Conservation (phyloP, 2,329 filamentous ascomycete species). For the Cladosporium sp. region DNA sequence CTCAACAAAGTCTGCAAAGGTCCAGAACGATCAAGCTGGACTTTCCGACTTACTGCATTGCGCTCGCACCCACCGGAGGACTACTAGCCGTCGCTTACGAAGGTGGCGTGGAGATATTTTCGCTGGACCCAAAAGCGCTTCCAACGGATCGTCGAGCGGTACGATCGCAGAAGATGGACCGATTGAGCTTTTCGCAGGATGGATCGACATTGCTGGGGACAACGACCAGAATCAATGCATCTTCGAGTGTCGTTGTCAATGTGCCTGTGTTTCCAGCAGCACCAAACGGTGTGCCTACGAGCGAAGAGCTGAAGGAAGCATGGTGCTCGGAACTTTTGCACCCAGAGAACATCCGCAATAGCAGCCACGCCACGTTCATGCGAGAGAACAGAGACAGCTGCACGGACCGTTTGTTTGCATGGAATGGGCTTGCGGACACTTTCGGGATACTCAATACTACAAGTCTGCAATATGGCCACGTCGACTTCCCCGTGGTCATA, state of each 20-base stretch:
- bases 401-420: slow-evolving; percentile 39
- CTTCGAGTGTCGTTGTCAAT: slow-evolving; percentile 38
- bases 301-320: slow-evolving; percentile 40
- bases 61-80: slow-evolving; percentile 75
- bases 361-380: slow-evolving; percentile 40
- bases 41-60: slow-evolving; percentile 74
- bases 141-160: slow-evolving; percentile 40
- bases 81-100: slow-evolving; percentile 85
- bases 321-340: slow-evolving; percentile 41
- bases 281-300: slow-evolving; percentile 33
- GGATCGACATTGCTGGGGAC: slow-evolving; percentile 40
- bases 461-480: slow-evolving; percentile 38
- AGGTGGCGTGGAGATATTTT: slow-evolving; percentile 81
- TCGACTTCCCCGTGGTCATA: slow-evolving; percentile 41
- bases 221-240: slow-evolving; percentile 38
- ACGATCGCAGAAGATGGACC: slow-evolving; percentile 38
- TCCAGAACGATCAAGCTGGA: slow-evolving; percentile 71
- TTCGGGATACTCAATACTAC: slow-evolving; percentile 38
- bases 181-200: slow-evolving; percentile 39
- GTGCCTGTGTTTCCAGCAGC: slow-evolving; percentile 38
- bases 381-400: slow-evolving; percentile 32
- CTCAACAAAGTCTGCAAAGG: slow-evolving; percentile 57
- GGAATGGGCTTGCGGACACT: slow-evolving; percentile 40
- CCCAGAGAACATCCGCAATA: slow-evolving; percentile 41
- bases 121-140: slow-evolving; percentile 61